A percentile compares a stretch with the other conserved stretches of the same genome.
phyloP scores from a whole-genome alignment of 2,329 filamentous ascomycete species.

The Albifimbria verrucaria region DNA sequence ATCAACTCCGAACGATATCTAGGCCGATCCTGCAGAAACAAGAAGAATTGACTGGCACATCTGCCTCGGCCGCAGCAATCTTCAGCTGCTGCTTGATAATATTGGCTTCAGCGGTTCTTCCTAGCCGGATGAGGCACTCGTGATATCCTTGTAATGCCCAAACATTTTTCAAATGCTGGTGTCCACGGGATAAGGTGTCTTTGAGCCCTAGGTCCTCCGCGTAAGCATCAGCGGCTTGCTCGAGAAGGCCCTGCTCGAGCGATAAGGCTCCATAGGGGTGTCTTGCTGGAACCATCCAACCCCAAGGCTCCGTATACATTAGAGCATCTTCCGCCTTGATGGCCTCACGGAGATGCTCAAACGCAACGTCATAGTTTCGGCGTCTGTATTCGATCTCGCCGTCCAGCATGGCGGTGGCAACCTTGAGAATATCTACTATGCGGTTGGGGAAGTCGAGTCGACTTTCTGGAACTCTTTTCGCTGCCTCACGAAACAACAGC shows the following conservation, averaged over 20 bases:
- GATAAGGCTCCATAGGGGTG: constrained; percentile 65
- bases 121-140: constrained; percentile 57
- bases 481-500: constrained; percentile 44
- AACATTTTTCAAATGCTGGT: constrained; percentile 66
- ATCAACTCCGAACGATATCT: too few relatives aligned
- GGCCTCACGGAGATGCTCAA: constrained; percentile 49
- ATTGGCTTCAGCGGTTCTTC: constrained; percentile 33
- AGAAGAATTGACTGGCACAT: constrained; percentile 49
- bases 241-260: constrained; percentile 55
- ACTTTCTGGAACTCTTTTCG: constrained; percentile 45
- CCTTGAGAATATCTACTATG: constrained; percentile 48
- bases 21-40: constrained; percentile 29
- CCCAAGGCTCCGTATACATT: constrained; percentile 68
- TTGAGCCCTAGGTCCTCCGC: constrained; percentile 54
- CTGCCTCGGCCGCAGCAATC: constrained; percentile 49
- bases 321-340: constrained; percentile 56
- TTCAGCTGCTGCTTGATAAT: constrained; percentile 38
- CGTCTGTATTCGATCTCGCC: constrained; percentile 67
- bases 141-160: constrained; percentile 69
- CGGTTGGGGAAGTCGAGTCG: constrained; percentile 38
- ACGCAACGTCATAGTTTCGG: constrained; percentile 52
- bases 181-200: constrained; percentile 53
- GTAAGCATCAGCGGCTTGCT: constrained; percentile 52
- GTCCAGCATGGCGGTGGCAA: constrained; percentile 63
- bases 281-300: constrained; percentile 68